These are phyloP conservation scores for Trypanosoma conorhini DNA, from an alignment of 208 protist genomes.

Conservation along the genomic window DNA sequence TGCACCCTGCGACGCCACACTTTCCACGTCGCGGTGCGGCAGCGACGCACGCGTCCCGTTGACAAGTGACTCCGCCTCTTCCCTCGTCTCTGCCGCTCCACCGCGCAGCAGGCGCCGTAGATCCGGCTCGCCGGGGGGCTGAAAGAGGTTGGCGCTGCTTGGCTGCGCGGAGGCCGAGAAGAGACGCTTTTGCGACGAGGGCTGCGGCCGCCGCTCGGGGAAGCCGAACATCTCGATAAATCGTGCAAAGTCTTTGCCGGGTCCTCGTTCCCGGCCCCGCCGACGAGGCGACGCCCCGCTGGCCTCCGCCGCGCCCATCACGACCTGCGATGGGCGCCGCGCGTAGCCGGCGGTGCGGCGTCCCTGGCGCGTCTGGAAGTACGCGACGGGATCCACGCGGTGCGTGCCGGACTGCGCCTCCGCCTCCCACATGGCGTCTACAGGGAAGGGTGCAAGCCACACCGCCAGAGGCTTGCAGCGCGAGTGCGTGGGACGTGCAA, in stretches of 20 bases:
- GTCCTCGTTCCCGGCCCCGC: conserved; percentile 33
- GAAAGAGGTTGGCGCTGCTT: conserved; percentile 10
- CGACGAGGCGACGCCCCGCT: background rate
- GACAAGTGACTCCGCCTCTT: background rate
- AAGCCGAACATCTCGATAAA: conserved; percentile 49
- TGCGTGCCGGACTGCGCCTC: background rate
- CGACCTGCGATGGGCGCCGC: conserved; percentile 22
- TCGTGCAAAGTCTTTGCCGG: conserved; percentile 37
- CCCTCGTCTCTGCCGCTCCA: background rate
- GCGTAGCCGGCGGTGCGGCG: conserved; percentile 11
- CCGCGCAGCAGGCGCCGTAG: background rate
- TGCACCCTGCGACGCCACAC: background rate
- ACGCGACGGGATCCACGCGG: conserved; percentile 16
- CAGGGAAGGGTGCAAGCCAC: background rate
- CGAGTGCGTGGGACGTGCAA: background rate
- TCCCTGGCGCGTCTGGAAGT: conserved; percentile 23
- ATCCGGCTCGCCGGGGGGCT: background rate
- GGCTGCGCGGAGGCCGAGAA: conserved; percentile 1
- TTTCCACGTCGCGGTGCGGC: too few relatives aligned
- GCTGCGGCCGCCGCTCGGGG: conserved; percentile 19
- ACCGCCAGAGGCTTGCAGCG: too few relatives aligned
- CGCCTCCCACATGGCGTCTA: background rate
- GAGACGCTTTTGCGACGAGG: conserved; percentile 16
- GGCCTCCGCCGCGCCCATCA: conserved; percentile 16
- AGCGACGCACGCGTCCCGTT: too few relatives aligned